Conservation (phyloP, 2,329 filamentous ascomycete species). For the Aspergillus vadensis region DNA sequence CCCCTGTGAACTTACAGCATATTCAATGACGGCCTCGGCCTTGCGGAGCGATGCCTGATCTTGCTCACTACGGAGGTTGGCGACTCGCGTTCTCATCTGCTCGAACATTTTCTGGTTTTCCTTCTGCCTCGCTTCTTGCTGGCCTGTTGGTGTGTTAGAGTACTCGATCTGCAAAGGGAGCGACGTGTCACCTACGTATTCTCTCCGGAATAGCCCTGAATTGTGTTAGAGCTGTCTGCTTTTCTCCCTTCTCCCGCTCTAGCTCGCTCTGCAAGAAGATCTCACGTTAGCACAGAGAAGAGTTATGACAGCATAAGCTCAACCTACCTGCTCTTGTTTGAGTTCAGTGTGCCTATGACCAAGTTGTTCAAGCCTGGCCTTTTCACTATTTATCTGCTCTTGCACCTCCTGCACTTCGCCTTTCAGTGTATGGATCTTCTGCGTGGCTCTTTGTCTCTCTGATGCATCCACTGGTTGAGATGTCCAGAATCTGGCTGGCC, state of each 20-base stretch:
- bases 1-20: slow-evolving; percentile 49
- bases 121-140: slow-evolving; percentile 51
- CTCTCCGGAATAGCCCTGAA: slow-evolving; percentile 70
- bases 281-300: slow-evolving; percentile 3
- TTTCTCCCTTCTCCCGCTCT: slow-evolving; percentile 63
- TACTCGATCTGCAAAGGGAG: background rate
- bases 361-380: slow-evolving; percentile 24
- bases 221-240: slow-evolving; percentile 66
- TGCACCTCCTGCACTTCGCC: slow-evolving; percentile 42
- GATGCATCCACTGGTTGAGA: slow-evolving; percentile 69
- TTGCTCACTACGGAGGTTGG: slow-evolving; percentile 55
- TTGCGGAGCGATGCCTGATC: slow-evolving; percentile 61
- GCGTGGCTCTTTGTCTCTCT: slow-evolving; percentile 61
- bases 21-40: slow-evolving; percentile 57
- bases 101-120: slow-evolving; percentile 43
- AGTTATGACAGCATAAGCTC: background rate
- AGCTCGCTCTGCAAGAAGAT: slow-evolving; percentile 29
- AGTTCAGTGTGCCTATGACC: slow-evolving; percentile 26
- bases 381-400: slow-evolving; percentile 34
- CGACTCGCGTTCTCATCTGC: slow-evolving; percentile 51
- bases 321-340: slow-evolving; percentile 48
- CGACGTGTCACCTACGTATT: slow-evolving; percentile 59
- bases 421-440: slow-evolving; percentile 49
- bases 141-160: slow-evolving; percentile 41
- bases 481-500: slow-evolving; percentile 69